Base-by-base conservation (phyloP, 192 early-diverging fungal genomes). In the Kickxella alabastrina region DNA sequence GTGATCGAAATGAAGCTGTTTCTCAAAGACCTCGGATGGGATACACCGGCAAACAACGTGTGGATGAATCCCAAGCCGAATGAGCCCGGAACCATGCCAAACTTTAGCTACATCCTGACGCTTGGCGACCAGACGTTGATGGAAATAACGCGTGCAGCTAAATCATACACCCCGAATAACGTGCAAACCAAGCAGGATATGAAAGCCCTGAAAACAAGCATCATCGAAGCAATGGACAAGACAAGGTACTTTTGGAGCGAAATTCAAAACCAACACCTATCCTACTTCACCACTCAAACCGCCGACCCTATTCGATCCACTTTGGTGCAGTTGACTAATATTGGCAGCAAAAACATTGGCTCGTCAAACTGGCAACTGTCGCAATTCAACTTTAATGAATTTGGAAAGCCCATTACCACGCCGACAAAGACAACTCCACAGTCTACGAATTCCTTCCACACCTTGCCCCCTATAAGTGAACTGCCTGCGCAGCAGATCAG, bases 1-100 rank as follows among this genome's bases (percentile, higher is more conserved):
- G 28, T 42, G 2, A 9, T 14, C 1, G 42, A 66, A 0, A 34
- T 59, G 25, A 24, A 43, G 34, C 10, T 27, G 18, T 74, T 43
- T 25, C n/a, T 74, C 0, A 41, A 52, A 2, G 47, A 54, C 18
- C 43, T 66, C 28, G 63, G 70, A 7, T 74, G 70, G 70, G 17
- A 28, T 17, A 48, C 17, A 19, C 9, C 21, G 9, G n/a, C 3
- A 3, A 21, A 19, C 18, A 25, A 35, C 21, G 49, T 39, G 27
- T 18, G 6, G 17, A 40, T 7, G 15, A 19, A 14, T 10, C 14
- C 15, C 4, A 35, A 13, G 15, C 19, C 3, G n/a, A n/a, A n/a
- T n/a, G n/a, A n/a, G n/a, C 17, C 32, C 8, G 18, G 37, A 10
- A 10, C 42, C 3, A 62, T 74, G 34, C 70, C 70, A 3, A 51